Evolutionary conservation across 176 grass and related monocot genomes (phyloP).

Genomic region (Musa troglodytarum): DNA sequence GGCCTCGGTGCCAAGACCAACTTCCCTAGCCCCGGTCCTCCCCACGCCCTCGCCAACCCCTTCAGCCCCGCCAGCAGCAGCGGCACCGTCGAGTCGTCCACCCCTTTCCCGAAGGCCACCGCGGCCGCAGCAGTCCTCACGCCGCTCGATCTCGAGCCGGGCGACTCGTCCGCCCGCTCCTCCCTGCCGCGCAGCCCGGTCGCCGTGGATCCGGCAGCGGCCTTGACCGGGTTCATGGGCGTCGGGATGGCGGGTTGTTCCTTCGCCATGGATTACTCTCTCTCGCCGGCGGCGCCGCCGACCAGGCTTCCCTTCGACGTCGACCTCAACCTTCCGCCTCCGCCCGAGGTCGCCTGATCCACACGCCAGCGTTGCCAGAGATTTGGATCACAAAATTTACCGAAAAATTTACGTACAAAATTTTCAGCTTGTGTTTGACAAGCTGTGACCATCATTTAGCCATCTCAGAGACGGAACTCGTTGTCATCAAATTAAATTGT

Average conservation of each 20-base stretch:
- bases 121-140: background rate
- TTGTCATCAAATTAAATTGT: too few species aligned
- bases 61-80: background rate
- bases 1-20: slow-evolving; percentile 77
- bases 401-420: too few species aligned
- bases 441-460: too few species aligned
- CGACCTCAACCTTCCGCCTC: background rate
- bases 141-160: background rate
- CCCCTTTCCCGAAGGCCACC: background rate
- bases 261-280: background rate
- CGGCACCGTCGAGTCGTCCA: background rate
- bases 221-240: background rate
- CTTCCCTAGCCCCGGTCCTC: slow-evolving; percentile 27
- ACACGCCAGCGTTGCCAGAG: background rate
- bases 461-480: too few species aligned
- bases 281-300: background rate
- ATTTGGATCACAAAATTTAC: too few species aligned
- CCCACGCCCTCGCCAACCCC: background rate
- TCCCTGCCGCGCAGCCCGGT: background rate
- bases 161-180: background rate
- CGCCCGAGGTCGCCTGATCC: background rate
- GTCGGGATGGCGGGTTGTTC: background rate
- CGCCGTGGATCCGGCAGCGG: background rate
- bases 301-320: background rate
- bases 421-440: too few species aligned